Evolutionary conservation across 768 basidiomycete species (phyloP), one percentile per base, ranked within the genome.

Genomic region (Fibroporia radiculosa): DNA sequence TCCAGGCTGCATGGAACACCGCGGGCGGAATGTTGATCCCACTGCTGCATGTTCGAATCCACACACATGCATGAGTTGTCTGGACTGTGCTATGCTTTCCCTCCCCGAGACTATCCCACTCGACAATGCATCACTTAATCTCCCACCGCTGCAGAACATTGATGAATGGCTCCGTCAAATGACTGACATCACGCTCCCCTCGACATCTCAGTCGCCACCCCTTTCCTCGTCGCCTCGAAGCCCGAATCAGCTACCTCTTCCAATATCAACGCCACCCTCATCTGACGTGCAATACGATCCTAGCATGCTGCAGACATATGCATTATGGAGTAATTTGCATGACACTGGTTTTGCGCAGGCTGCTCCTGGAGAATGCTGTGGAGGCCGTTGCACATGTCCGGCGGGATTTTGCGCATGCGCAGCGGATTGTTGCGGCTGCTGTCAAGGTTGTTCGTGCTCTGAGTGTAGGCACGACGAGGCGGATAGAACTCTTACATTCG

Each of bases 131-230:
- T 62, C 69, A 58, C 66, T 64, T 52, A 69, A 75, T 48, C 53
- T 62, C n/a, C 59, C 63, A 22, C 64, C 69, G 52, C 66, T 70
- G 29, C 47, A 48, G 28, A 44, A 46, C 46, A 73, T 82, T 33
- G 80, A 80, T 55, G 79, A 82, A 45, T 83, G 80, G 80, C 66
- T 82, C 44, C 71, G 72, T 42, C 74, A 78, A 52, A 64, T 79
- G 19, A 58, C 62, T 6, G 42, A 52, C 16, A 46, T 55, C 4
- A 55, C 61, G 56, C 54, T 53, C 58, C n/a, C 66, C 48, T 55
- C 66, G 49, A 12, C 50, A 46, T 31, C 54, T 12, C 22, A 49
- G 16, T 18, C 27, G 22, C 42, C 23, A 4, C 2, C 23, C 10
- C 48, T 19, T 14, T n/a, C 29, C 26, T 8, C 14, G 4, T 34